Evolutionary conservation across 2,329 filamentous ascomycete genomes (phyloP), one percentile per base, ranked within the genome.

Genomic region (Phaeosphaeria sp.): DNA sequence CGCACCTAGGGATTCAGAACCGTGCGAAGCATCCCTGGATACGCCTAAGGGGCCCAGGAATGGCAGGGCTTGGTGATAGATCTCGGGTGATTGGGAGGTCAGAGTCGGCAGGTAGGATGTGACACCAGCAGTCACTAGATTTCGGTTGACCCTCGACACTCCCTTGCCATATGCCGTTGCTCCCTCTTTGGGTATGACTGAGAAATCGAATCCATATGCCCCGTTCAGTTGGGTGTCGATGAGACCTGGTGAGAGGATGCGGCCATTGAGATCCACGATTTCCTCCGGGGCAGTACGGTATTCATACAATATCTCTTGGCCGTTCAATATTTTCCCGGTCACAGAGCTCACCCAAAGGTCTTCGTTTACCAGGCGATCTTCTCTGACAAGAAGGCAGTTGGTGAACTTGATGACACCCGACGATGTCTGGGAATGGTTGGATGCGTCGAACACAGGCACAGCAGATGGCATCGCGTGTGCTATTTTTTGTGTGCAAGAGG

Each of bases 151-250:
- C 56, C 87, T 82, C 62, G 82, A 83, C 50, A 97, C 80, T n/a
- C 87, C 88, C 75, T 91, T 89, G 56, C 86, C 85, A 69, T 96
- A 97, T 51, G 85, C 82, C 27, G 82, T 79, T 39, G 66, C 51
- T 4, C 67, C 72, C 68, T 90, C 86, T 17, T 88, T 77, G n/a
- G 90, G 87, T 10, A 92, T 82, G 1, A 88, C 87, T 2, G 92
- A 95, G 76, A 96, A 97, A 80, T 97, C 94, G 82, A 97, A 96
- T 55, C 93, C 93, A 70, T 93, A 94, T 10, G 91, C 93, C 48
- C 93, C 93, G 71, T 97, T 97, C 66, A 97, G 87, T 77, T 97
- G 93, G 52, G 90, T 90, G 65, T 97, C 93, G 67, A 97, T 95
- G 72, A 97, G 84, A 23, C 93, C 93, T 0, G 93, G 92, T 0